Percentiles rank a stretch among this genome's conserved stretches.
Evolutionary conservation across 75 land plant species (phyloP).

Genomic region (Pinus albicaulis): DNA sequence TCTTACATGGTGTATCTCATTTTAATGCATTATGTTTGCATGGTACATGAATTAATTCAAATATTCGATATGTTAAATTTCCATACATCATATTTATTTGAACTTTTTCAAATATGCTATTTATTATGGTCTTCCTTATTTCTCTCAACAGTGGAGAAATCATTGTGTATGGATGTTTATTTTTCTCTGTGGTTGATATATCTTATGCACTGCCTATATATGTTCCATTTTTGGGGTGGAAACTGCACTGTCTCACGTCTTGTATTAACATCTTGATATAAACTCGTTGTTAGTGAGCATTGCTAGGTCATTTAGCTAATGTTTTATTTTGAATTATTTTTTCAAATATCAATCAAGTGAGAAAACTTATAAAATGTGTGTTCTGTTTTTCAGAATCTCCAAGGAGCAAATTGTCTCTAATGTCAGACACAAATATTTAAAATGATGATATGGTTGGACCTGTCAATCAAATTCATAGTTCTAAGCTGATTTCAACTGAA

Average conservation of each 20-base stretch:
- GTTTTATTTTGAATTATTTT: background rate
- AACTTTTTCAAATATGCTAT: background rate
- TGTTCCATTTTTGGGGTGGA: background rate
- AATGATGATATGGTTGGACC: background rate
- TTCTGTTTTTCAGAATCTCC: constrained; percentile 2
- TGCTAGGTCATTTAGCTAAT: background rate
- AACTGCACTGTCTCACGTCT: background rate
- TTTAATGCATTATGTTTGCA: too few relatives aligned
- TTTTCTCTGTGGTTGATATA: background rate
- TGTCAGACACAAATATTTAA: background rate
- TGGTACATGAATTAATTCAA: too few relatives aligned
- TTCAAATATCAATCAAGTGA: background rate
- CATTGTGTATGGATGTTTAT: background rate
- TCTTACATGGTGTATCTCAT: background rate
- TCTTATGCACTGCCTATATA: background rate
- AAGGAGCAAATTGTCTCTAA: background rate
- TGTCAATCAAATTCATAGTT: background rate
- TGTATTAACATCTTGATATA: too few relatives aligned
- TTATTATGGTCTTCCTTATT: background rate
- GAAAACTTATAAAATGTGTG: background rate
- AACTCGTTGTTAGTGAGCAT: too few relatives aligned
- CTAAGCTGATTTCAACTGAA: constrained; percentile 2
- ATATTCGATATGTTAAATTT: too few relatives aligned
- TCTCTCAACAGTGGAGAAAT: background rate
- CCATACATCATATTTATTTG: background rate